Base-by-base conservation (phyloP, 305 asterid species). In the Euphrasia arctica region DNA sequence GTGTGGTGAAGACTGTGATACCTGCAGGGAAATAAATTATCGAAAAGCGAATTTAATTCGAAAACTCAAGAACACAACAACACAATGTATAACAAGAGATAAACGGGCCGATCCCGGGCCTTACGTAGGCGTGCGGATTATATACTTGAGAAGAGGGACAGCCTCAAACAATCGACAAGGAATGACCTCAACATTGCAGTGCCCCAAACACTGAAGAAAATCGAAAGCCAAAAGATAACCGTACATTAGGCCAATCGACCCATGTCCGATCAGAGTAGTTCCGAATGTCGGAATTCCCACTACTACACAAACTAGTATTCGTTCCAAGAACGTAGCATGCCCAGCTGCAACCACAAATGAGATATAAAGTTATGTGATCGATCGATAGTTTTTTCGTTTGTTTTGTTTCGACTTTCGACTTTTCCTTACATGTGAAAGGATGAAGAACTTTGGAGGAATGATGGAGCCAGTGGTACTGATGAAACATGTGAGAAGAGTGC, bases 141-240 rank as follows among this genome's bases (percentile, higher is more conserved):
- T 59, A 64, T 83, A 79, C 70, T 70, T 85, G 63, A 93, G 85
- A 60, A 80, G 58, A 6, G 98, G 97, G 68, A 78, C 13, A 2
- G 25, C 59, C 60, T 78, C 77, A 71, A 87, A 87, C 39, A 88
- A 45, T 12, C 18, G 52, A 72, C 72, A 65, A 14, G 92, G 89
- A 60, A 84, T 60, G 63, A 93, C 75, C 74, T 90, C 96, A 51
- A 86, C 85, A 55, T 93, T 90, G 82, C 83, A 76, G 63, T 90
- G 94, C 39, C 91, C 89, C 77, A 93, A 69, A 75, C 97, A 90
- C 74, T 86, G 89, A 29, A 93, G 85, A 65, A 79, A 86, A 80
- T 93, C 98, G 39, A 87, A 93, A n/a, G 60, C 68, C 90, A 93
- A 59, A 56, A 84, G 66, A 64, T 93, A 86, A 67, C 80, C 49